Conservation (phyloP, 306 rosid genomes). For the Cucurbita argyrosperma region DNA sequence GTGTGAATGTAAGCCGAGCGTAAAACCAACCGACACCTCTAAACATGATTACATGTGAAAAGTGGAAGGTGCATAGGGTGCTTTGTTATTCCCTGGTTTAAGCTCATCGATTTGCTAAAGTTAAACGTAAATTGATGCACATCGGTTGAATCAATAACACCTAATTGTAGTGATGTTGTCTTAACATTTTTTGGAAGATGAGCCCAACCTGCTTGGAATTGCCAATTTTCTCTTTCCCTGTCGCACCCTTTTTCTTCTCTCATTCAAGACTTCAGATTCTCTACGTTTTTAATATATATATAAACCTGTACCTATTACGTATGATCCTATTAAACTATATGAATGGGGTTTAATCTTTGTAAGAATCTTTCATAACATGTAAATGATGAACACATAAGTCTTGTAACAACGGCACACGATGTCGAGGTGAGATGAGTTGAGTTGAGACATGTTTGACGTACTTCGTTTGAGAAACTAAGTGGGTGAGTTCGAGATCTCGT, state of each 20-base stretch:
- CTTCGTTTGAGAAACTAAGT: too few species aligned
- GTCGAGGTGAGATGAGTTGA: too few species aligned
- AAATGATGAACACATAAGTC: too few species aligned
- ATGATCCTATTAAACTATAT: not conserved
- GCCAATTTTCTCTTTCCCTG: not conserved
- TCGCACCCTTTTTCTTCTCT: not conserved
- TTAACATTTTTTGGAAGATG: conserved; percentile 32
- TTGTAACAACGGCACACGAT: too few species aligned
- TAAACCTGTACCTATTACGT: not conserved
- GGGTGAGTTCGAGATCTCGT: too few species aligned
- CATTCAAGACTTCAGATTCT: not conserved
- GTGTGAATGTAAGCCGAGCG: too few species aligned
- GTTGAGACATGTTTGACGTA: too few species aligned
- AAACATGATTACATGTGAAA: not conserved
- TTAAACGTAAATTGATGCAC: conserved; percentile 11
- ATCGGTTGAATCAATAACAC: conserved; percentile 52
- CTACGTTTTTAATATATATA: not conserved
- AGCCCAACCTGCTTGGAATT: conserved; percentile 13
- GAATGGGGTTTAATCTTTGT: not conserved
- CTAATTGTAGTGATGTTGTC: conserved; percentile 48
- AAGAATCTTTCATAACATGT: too few species aligned
- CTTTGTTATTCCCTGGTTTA: not conserved
- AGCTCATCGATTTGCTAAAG: not conserved
- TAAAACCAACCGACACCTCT: not conserved
- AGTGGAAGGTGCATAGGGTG: not conserved